Conservation (phyloP, 140 eudicot species). For the Anethum foeniculum region DNA sequence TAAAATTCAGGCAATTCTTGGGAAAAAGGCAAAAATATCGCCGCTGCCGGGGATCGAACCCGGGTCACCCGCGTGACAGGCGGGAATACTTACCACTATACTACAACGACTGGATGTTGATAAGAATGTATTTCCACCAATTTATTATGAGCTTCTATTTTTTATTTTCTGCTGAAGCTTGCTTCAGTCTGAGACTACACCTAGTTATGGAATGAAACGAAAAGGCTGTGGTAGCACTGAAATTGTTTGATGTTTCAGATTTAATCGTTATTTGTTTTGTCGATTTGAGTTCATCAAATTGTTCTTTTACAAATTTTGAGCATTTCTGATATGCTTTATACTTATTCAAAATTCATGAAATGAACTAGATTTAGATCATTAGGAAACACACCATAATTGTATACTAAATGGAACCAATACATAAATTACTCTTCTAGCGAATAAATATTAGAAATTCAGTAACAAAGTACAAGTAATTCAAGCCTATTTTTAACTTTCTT, state of each 20-base stretch:
- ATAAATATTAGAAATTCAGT: not conserved
- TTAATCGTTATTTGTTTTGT: not conserved
- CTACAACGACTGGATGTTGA: conserved; percentile 14
- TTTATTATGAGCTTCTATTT: no score
- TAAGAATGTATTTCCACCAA: no score
- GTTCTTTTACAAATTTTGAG: not conserved
- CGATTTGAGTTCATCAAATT: not conserved
- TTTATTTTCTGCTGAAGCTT: no score
- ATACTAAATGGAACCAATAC: not conserved
- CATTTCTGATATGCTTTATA: not conserved
- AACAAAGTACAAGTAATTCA: conserved; percentile 10
- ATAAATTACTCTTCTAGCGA: not conserved
- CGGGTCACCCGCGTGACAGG: conserved; percentile 93
- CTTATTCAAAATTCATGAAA: not conserved
- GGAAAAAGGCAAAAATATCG: not conserved
- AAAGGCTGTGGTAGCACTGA: no score
- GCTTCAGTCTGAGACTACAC: no score
- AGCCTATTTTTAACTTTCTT: conserved; percentile 9
- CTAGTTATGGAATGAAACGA: no score
- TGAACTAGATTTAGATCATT: not conserved
- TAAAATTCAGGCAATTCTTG: no score
- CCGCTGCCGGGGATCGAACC: conserved; percentile 77
- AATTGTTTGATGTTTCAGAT: not conserved
- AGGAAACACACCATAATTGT: not conserved
- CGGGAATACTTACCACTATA: conserved; percentile 75